Conservation (phyloP, 495 filamentous ascomycete species). For the Chaetomidium leptoderma region DNA sequence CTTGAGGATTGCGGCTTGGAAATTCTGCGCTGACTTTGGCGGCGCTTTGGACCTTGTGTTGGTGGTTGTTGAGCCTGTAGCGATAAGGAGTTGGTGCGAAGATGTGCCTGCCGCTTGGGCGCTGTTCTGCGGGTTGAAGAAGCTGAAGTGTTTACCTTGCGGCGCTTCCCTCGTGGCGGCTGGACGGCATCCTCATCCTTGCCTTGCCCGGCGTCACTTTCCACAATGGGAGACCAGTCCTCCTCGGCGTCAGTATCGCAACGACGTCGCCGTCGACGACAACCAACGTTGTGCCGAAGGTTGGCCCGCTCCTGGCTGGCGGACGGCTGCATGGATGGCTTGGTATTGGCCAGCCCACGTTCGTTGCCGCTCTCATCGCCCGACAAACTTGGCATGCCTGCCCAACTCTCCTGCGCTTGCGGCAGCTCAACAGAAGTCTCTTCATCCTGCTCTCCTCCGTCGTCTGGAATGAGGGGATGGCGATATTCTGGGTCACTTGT, state of each 20-base stretch:
- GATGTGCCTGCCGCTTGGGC: slow-evolving; percentile 14
- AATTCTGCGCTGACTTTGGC: slow-evolving; percentile 7
- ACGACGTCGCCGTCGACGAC: slow-evolving; percentile 12
- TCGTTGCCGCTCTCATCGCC: slow-evolving; percentile 11
- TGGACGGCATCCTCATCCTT: slow-evolving; percentile 12
- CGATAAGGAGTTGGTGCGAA: slow-evolving; percentile 13
- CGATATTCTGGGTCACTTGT: slow-evolving; percentile 9
- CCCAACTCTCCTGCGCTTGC: slow-evolving; percentile 12
- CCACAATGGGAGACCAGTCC: slow-evolving; percentile 13
- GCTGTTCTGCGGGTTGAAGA: slow-evolving; percentile 16
- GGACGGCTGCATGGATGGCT: slow-evolving; percentile 13
- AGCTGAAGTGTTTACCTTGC: slow-evolving; percentile 12
- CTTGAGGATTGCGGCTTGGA: slow-evolving; percentile 1
- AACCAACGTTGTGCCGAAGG: slow-evolving; percentile 9
- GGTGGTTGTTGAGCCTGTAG: slow-evolving; percentile 6
- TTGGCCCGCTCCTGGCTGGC: slow-evolving; percentile 5
- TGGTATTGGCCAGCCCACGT: slow-evolving; percentile 11
- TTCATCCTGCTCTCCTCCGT: slow-evolving; percentile 15
- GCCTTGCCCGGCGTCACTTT: slow-evolving; percentile 15
- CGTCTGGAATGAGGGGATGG: slow-evolving; percentile 15
- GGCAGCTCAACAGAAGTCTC: slow-evolving; percentile 2
- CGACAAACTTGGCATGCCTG: slow-evolving; percentile 9
- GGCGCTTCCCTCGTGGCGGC: slow-evolving; percentile 12
- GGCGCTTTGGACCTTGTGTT: slow-evolving; percentile 7
- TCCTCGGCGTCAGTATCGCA: slow-evolving; percentile 13